Base-by-base conservation (phyloP, 2,329 filamentous ascomycete genomes). In the Neurospora sp. region DNA sequence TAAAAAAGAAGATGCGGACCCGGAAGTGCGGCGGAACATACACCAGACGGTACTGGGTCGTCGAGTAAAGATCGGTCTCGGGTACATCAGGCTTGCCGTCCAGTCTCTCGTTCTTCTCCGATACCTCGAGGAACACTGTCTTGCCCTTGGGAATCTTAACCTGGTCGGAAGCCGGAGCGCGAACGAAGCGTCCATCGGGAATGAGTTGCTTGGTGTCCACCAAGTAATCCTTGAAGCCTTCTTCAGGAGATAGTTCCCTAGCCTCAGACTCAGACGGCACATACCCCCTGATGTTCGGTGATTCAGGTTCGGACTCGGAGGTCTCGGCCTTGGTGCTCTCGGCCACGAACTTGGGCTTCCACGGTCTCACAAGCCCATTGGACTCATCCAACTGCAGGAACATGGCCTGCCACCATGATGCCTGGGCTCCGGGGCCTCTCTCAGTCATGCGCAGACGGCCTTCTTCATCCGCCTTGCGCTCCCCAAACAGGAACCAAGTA, bases 121-220 rank as follows among this genome's bases (percentile, higher is more conserved):
- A 84, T 8, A 95, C 91, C 67, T 92, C 87, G 19, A 97, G 82
- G 77, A 99, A 98, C 3, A 97, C 94, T 17, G 85, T 82, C 66
- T 86, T 86, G 46, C 92, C 92, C 79, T 96, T 97, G 3, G 93
- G 92, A 41, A 98, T 94, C 76, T 96, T 93, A 74, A 97, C 92
- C 78, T 97, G 93, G 78, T 99, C 96, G 1, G 93, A 97, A 19
- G 93, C 94, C 11, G 96, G 96, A n/a, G 93, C 92, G 66, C 93
- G 89, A 33, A 97, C 95, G 78, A 94, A 98, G 70, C 86, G 88
- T 5, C 96, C 96, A 74, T 95, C 88, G 2, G 86, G 86, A 17
- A 88, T 77, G 70, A 97, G 79, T 71, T 88, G 83, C 1, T 82
- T 79, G 0, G 84, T 79, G 0, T 77, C 74, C n/a, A 87, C 82